These are phyloP conservation scores for Saitozyma podzolica DNA, from an alignment of 768 basidiomycete species.

Conservation along the genomic window DNA sequence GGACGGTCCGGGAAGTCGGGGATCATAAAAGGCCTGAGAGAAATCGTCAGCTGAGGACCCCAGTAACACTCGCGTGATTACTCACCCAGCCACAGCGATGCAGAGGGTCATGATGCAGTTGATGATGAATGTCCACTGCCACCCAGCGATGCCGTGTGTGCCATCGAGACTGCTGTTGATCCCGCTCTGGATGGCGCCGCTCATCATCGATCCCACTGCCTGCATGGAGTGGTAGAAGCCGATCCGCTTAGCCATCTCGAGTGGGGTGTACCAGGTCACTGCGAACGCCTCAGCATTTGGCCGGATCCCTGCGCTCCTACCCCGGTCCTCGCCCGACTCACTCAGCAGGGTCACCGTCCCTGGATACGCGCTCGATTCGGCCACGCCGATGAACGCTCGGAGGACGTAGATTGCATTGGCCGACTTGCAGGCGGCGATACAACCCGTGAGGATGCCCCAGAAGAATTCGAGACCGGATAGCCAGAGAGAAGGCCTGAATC, in stretches of 20 bases:
- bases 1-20: constrained; percentile 41
- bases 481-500: constrained; percentile 25
- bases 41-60: background rate
- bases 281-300: no score
- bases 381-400: constrained; percentile 39
- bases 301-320: no score
- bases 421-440: constrained; percentile 18
- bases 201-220: constrained; percentile 48
- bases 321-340: no score
- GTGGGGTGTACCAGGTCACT: constrained; percentile 29
- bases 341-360: constrained; percentile 27
- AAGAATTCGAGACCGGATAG: constrained; percentile 26
- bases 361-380: constrained; percentile 34
- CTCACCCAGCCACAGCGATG: constrained; percentile 34
- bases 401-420: constrained; percentile 24
- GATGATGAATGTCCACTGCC: constrained; percentile 33
- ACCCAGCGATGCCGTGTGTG: constrained; percentile 54
- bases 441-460: constrained; percentile 24
- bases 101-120: constrained; percentile 17
- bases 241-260: constrained; percentile 36
- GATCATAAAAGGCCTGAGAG: constrained; percentile 6
- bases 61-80: background rate
- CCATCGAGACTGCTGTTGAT: constrained; percentile 55
- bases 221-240: constrained; percentile 33
- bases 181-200: constrained; percentile 55